phyloP scores from a whole-genome alignment of 495 filamentous ascomycete species.

The Hyaloscypha finlandica region DNA sequence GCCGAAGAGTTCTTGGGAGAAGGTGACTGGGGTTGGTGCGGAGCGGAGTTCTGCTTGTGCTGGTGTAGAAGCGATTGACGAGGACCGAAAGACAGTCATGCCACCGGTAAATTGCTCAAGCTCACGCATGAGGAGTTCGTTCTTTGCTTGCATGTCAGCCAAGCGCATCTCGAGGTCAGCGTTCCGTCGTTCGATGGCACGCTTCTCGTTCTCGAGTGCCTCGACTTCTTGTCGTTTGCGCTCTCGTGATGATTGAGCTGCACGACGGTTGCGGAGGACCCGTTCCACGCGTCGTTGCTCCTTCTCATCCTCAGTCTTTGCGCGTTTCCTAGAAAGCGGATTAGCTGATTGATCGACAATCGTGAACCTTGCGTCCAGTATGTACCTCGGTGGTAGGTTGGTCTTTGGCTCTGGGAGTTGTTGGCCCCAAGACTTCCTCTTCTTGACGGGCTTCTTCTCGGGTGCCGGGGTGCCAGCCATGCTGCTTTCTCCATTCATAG shows the following conservation, averaged over 20 bases:
- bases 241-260: slow-evolving; percentile 93
- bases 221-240: slow-evolving; percentile 95
- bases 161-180: slow-evolving; percentile 68
- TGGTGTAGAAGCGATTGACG: slow-evolving; percentile 33
- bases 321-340: slow-evolving; percentile 71
- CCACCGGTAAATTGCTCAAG: slow-evolving; percentile 62
- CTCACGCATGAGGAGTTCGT: slow-evolving; percentile 64
- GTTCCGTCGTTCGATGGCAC: slow-evolving; percentile 66
- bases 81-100: slow-evolving; percentile 35
- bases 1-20: slow-evolving; percentile 53
- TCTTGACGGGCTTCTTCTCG: slow-evolving; percentile 86
- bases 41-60: slow-evolving; percentile 37
- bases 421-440: slow-evolving; percentile 99
- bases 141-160: slow-evolving; percentile 63
- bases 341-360: slow-evolving; percentile 18
- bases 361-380: slow-evolving; percentile 14
- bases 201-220: slow-evolving; percentile 76
- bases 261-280: slow-evolving; percentile 91
- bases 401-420: slow-evolving; percentile 96
- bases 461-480: slow-evolving; percentile 28
- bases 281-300: slow-evolving; percentile 97
- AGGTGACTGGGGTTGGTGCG: slow-evolving; percentile 44
- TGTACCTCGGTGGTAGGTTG: slow-evolving; percentile 90
- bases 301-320: slow-evolving; percentile 98
- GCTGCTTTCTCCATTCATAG: slow-evolving; percentile 7